phyloP scores from a whole-genome alignment of 176 grass and related monocot genomes.

The bread wheat (Triticum aestivum) region IWGSC_CS_RefSeq_v2.1 NC_057814.1:163516441-163516940 shows the following conservation, averaged over 20 bases:
- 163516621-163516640: not conserved
- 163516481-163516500: not conserved
- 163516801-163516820: not conserved
- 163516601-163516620: not conserved
- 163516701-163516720: not conserved
- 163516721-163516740: not conserved
- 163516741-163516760: not conserved
- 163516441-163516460: not conserved
- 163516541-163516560: not conserved
- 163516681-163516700: not conserved
- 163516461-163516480: not conserved
- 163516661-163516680: not conserved
- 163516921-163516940: conserved; percentile 76
- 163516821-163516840: not conserved
- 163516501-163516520: not conserved
- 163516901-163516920: conserved; percentile 79
- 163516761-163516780: not conserved
- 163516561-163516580: not conserved
- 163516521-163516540: not conserved
- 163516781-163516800: not conserved
- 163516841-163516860: not conserved
- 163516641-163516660: not conserved
- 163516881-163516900: conserved; percentile 33
- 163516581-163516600: not conserved
- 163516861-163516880: not conserved